Evolutionary conservation across 2,329 filamentous ascomycete genomes (phyloP), one percentile per base, ranked within the genome.

Genomic region (Ilyonectria mors-panacis): DNA sequence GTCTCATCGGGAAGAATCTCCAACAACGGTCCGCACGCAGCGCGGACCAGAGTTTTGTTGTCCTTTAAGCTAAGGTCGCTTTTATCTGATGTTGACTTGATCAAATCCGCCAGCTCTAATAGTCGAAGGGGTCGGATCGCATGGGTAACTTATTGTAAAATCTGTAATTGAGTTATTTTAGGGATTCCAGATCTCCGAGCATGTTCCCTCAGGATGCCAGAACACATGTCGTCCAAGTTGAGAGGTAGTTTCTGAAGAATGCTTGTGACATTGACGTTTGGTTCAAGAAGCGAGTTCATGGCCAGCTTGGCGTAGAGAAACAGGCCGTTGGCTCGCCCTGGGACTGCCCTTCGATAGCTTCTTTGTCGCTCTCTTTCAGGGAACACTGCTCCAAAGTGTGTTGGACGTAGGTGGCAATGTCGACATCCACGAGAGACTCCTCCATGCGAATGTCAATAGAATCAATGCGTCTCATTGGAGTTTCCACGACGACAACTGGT

Each of bases 1-100:
- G 81, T 82, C 54, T 84, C 83, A 62, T 86, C 82, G 23, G 81
- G 78, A 1, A 82, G 75, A 21, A 85, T 78, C 63, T 86, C 82
- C 3, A 86, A 68, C 9, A 86, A 71, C 7, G 83, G 80, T 1
- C 83, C 83, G 64, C 81, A 84, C 5, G 78, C 77, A 17, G 74
- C 72, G 35, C 80, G 75, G 2, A 84, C 75, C 12, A 83, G 71
- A 6, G 76, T 62, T 66, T 85, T 85, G 17, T 72, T 76, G 9
- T 73, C 66, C 51, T 71, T 69, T 6, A 75, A 30, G 30, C 75
- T 69, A 30, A 56, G 23, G 12, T 9, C 42, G 26, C 44, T 39
- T 19, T 62, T 44, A 17, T 35, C 39, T 9, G 58, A 53, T 12
- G 58, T 63, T 19, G 56, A 23, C 19, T 75, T 68, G 50, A 81